Conservation (phyloP, 768 basidiomycete species). For the Saitozyma sp. region DNA sequence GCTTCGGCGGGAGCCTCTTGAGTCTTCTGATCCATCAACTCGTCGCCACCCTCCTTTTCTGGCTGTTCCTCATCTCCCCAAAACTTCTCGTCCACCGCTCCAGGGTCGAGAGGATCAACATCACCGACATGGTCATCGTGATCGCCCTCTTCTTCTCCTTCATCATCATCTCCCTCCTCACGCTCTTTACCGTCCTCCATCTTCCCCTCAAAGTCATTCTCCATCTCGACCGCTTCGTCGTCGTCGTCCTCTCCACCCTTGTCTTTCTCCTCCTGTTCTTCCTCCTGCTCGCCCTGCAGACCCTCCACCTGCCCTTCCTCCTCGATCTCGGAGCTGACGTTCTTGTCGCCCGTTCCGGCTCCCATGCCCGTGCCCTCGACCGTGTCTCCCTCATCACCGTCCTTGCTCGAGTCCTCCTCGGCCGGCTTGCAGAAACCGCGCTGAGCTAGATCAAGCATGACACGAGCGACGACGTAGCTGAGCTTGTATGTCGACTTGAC, state of each 20-base stretch:
- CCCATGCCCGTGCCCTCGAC: slow-evolving; percentile 83
- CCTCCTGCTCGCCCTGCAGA: slow-evolving; percentile 61
- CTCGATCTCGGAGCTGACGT: slow-evolving; percentile 91
- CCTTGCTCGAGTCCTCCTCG: slow-evolving; percentile 58
- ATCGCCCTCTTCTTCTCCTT: slow-evolving; percentile 58
- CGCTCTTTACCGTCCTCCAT: slow-evolving; percentile 72
- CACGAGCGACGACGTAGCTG: slow-evolving; percentile 70
- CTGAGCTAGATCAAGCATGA: slow-evolving; percentile 70
- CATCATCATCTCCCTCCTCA: slow-evolving; percentile 58
- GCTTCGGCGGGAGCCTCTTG: slow-evolving; percentile 58
- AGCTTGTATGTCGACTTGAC: slow-evolving; percentile 81
- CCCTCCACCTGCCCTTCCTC: slow-evolving; percentile 98
- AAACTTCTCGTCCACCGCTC: slow-evolving; percentile 89
- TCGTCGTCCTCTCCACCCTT: slow-evolving; percentile 51
- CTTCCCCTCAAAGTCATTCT: slow-evolving; percentile 80
- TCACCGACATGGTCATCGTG: slow-evolving; percentile 82
- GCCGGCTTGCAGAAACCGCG: slow-evolving; percentile 92
- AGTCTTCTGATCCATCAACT: slow-evolving; percentile 65
- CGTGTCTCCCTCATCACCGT: slow-evolving; percentile 56
- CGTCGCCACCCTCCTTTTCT: slow-evolving; percentile 59
- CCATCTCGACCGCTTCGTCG: slow-evolving; percentile 85
- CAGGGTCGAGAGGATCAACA: slow-evolving; percentile 77
- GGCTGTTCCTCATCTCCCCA: slow-evolving; percentile 81
- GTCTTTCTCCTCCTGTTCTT: slow-evolving; percentile 56
- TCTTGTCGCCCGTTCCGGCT: slow-evolving; percentile 77